Conservation (phyloP, 306 rosid species). For the Trifolium dubium region DNA sequence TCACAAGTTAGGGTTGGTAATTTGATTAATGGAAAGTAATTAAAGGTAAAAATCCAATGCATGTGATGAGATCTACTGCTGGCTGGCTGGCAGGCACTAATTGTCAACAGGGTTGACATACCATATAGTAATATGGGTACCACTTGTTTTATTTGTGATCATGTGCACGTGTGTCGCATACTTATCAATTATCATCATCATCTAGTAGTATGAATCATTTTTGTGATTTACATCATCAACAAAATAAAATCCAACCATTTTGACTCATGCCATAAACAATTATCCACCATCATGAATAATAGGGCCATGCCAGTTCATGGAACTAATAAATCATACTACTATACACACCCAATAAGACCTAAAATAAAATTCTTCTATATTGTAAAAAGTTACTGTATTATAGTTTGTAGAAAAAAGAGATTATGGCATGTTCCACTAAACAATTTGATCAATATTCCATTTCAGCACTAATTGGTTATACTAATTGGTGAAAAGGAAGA, state of each 20-base stretch:
- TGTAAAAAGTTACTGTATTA: slow-evolving; percentile 35
- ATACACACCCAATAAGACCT: slow-evolving; percentile 19
- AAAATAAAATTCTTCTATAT: slow-evolving; percentile 4
- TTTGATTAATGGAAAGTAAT: neutral
- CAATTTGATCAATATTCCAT: slow-evolving; percentile 37
- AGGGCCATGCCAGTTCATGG: slow-evolving; percentile 56
- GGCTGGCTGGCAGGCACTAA: slow-evolving; percentile 38
- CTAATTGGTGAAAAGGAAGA: slow-evolving; percentile 32
- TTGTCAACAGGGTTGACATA: slow-evolving; percentile 86
- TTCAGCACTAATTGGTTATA: slow-evolving; percentile 37
- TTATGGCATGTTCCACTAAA: slow-evolving; percentile 64
- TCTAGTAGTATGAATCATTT: too few species aligned
- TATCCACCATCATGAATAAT: slow-evolving; percentile 54
- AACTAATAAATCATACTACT: slow-evolving; percentile 35
- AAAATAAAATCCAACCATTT: slow-evolving; percentile 63
- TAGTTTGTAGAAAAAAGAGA: slow-evolving; percentile 19
- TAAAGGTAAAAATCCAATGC: slow-evolving; percentile 35
- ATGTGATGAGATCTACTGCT: slow-evolving; percentile 46
- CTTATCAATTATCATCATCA: slow-evolving; percentile 61
- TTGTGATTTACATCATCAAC: slow-evolving; percentile 45
- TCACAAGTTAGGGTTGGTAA: too few species aligned
- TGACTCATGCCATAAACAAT: slow-evolving; percentile 63
- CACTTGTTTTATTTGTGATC: slow-evolving; percentile 50
- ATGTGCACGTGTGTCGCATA: slow-evolving; percentile 83
- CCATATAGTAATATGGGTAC: slow-evolving; percentile 58